Percentiles rank a stretch among this genome's conserved stretches.
Evolutionary conservation across 495 filamentous ascomycete genomes (phyloP).

Genomic region (Cetradonia linearis): DNA sequence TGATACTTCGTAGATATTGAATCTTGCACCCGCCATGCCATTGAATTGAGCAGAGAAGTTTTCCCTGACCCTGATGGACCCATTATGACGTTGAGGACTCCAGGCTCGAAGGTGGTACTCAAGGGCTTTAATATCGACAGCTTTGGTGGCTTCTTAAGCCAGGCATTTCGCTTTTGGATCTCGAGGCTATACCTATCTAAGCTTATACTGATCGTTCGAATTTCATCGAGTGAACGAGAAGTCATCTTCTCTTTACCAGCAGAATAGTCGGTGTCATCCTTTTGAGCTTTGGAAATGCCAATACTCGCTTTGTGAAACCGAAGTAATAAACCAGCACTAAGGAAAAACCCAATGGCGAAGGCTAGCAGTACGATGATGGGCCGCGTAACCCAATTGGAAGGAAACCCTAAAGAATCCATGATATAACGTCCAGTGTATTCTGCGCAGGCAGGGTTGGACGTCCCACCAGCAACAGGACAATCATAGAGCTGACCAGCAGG

Average conservation of each 20-base stretch:
- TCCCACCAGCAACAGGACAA: conserved; percentile 50
- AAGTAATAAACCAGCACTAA: conserved; percentile 45
- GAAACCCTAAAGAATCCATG: conserved; percentile 54
- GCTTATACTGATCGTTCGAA: conserved; percentile 47
- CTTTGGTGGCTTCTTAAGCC: conserved; percentile 35
- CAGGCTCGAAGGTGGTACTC: conserved; percentile 50
- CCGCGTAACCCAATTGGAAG: conserved; percentile 48
- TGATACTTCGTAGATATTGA: conserved; percentile 45
- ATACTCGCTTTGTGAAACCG: conserved; percentile 51
- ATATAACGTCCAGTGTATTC: conserved; percentile 58
- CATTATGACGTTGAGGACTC: conserved; percentile 64
- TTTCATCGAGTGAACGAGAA: conserved; percentile 39
- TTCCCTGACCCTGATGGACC: conserved; percentile 68
- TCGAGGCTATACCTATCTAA: conserved; percentile 51
- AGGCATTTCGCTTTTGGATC: conserved; percentile 47
- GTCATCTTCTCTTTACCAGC: conserved; percentile 52
- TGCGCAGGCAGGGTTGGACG: conserved; percentile 48
- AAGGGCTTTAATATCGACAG: conserved; percentile 55
- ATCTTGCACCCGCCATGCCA: conserved; percentile 52
- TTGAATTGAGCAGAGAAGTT: conserved; percentile 57
- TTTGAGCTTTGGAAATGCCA: conserved; percentile 46
- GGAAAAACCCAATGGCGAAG: conserved; percentile 48
- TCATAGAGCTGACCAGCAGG: conserved; percentile 48
- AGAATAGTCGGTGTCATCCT: conserved; percentile 44
- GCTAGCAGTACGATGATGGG: conserved; percentile 51